Evolutionary conservation across 352 stramenopile genomes (phyloP).

Genomic region (Pythium aphanidermatum): DNA sequence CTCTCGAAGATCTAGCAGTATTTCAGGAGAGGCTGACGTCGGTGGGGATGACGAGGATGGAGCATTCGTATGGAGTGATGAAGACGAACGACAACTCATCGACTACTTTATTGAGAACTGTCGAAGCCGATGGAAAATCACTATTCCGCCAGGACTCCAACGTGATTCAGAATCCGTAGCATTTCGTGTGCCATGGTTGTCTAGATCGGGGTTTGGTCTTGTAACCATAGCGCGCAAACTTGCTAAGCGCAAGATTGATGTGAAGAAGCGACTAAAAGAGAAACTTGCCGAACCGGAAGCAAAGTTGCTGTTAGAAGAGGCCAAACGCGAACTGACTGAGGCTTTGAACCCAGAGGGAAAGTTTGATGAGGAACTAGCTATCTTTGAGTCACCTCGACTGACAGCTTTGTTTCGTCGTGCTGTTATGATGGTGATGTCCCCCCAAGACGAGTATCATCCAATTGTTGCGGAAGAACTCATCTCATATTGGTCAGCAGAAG

Average conservation of each 20-base stretch:
- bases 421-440: conserved; percentile 76
- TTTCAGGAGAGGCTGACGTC: conserved; percentile 5
- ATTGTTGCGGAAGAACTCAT: conserved; percentile 78
- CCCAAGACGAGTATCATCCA: conserved; percentile 65
- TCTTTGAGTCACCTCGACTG: conserved; percentile 45
- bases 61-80: conserved; percentile 42
- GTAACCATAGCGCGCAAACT: conserved; percentile 59
- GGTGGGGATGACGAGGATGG: conserved; percentile 15
- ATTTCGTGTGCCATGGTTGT: conserved; percentile 58
- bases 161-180: conserved; percentile 44
- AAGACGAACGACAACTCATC: conserved; percentile 48
- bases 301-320: conserved; percentile 47
- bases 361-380: conserved; percentile 65
- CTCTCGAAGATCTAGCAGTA: too few species aligned
- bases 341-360: conserved; percentile 34
- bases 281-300: conserved; percentile 51
- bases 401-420: conserved; percentile 72
- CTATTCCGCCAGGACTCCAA: conserved; percentile 54
- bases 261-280: conserved; percentile 74
- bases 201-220: conserved; percentile 49
- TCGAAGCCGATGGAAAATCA: conserved; percentile 52
- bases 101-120: conserved; percentile 68
- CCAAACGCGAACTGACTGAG: conserved; percentile 45
- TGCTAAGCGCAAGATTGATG: conserved; percentile 63
- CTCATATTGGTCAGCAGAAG: conserved; percentile 63